Evolutionary conservation across 768 basidiomycete genomes (phyloP).

Genomic region (Termitomyces sp.): DNA sequence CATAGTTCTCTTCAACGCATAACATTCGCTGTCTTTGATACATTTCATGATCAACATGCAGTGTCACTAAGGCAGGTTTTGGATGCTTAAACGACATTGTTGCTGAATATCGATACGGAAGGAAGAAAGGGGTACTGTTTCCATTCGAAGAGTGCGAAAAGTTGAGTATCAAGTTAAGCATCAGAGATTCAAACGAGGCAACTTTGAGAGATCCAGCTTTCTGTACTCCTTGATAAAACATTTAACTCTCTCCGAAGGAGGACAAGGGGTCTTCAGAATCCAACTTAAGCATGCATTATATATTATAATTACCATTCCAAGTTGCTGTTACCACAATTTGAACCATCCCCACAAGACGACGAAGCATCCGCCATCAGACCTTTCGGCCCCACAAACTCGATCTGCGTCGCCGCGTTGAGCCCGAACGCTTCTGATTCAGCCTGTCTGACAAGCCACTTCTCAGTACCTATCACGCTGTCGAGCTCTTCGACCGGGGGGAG

Average conservation of each 20-base stretch:
- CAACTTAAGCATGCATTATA: background rate
- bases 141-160: background rate
- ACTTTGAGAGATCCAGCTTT: too few species aligned
- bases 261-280: background rate
- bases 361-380: background rate
- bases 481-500: slow-evolving; percentile 51
- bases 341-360: background rate
- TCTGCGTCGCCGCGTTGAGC: slow-evolving; percentile 22
- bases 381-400: slow-evolving; percentile 22
- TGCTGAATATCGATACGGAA: too few species aligned
- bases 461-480: slow-evolving; percentile 57
- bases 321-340: background rate
- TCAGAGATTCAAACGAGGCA: too few species aligned
- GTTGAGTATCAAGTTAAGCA: background rate
- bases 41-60: too few species aligned
- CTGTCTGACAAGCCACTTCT: slow-evolving; percentile 57
- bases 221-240: too few species aligned
- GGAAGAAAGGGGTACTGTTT: background rate
- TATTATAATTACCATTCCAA: slow-evolving; percentile 3
- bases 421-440: slow-evolving; percentile 36
- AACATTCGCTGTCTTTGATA: too few species aligned
- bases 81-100: background rate
- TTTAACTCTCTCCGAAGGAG: background rate
- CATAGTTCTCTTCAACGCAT: background rate
- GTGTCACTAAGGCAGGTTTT: background rate